Evolutionary conservation across 2,329 filamentous ascomycete species (phyloP).

Genomic region (Penicillium occitanis): DNA sequence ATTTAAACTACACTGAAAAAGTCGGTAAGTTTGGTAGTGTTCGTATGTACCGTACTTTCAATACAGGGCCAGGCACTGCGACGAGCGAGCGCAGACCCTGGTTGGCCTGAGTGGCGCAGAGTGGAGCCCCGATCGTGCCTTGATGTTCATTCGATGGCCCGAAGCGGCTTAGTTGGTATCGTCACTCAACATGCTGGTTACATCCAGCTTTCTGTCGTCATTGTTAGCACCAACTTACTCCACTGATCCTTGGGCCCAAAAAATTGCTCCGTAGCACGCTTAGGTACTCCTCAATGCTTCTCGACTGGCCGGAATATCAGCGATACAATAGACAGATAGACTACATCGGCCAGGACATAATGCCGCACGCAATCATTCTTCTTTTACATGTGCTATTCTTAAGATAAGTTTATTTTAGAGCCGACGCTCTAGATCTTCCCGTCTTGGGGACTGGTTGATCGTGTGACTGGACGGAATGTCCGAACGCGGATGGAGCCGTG

Average conservation of each 20-base stretch:
- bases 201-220: slow-evolving; percentile 6
- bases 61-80: slow-evolving; percentile 1
- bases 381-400: background rate
- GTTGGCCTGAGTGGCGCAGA: background rate
- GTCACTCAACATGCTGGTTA: background rate
- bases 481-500: slow-evolving; percentile 7
- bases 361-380: slow-evolving; percentile 8
- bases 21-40: background rate
- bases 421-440: slow-evolving; percentile 1
- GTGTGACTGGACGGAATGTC: slow-evolving; percentile 17
- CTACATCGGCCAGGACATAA: background rate
- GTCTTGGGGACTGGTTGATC: slow-evolving; percentile 16
- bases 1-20: background rate
- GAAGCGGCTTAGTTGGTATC: background rate
- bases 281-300: background rate
- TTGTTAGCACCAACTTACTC: background rate
- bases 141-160: slow-evolving; percentile 2
- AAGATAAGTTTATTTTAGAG: background rate
- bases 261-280: background rate
- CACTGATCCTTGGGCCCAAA: background rate
- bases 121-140: slow-evolving; percentile 1
- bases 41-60: background rate
- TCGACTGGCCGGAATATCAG: background rate
- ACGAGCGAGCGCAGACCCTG: background rate
- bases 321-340: background rate